Evolutionary conservation across 805 yeast genomes (phyloP).

Genomic region (Peterozyma xylosa): DNA sequence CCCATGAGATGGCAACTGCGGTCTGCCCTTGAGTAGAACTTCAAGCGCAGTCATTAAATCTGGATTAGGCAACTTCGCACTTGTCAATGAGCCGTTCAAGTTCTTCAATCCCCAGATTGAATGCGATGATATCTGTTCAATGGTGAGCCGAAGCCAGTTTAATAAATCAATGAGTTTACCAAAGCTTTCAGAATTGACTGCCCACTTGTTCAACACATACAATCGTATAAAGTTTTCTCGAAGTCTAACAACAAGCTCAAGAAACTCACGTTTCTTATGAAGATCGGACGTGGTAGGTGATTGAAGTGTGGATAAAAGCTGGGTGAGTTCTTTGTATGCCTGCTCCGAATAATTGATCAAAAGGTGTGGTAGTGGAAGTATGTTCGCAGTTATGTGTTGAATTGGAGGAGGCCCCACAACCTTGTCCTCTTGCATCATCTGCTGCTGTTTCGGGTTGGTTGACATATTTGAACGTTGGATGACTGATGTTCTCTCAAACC

Average conservation of each 20-base stretch:
- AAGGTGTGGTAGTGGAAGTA: constrained; percentile 55
- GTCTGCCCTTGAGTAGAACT: constrained; percentile 71
- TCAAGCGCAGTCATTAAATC: constrained; percentile 85
- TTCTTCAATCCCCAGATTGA: constrained; percentile 59
- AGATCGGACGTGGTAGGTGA: constrained; percentile 45
- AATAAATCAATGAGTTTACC: constrained; percentile 76
- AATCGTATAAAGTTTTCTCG: constrained; percentile 81
- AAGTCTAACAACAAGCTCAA: constrained; percentile 60
- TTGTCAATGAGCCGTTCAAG: constrained; percentile 64
- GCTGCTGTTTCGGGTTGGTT: no score
- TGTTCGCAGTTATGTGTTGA: constrained; percentile 70
- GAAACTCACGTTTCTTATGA: constrained; percentile 57
- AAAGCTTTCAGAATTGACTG: constrained; percentile 62
- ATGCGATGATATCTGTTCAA: constrained; percentile 65
- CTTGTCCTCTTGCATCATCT: constrained; percentile 15
- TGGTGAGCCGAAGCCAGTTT: constrained; percentile 68
- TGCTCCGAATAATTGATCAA: constrained; percentile 52
- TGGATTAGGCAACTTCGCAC: constrained; percentile 89
- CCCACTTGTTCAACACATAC: constrained; percentile 88
- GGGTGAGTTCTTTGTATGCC: constrained; percentile 55
- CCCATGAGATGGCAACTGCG: constrained; percentile 61
- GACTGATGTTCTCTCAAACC: no score
- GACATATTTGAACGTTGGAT: no score
- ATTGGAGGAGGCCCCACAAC: constrained; percentile 29
- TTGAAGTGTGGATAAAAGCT: constrained; percentile 53